These are phyloP conservation scores for Vaccinium macrocarpon DNA, from an alignment of 148 eudicot species.

Conservation along the genomic window DNA sequence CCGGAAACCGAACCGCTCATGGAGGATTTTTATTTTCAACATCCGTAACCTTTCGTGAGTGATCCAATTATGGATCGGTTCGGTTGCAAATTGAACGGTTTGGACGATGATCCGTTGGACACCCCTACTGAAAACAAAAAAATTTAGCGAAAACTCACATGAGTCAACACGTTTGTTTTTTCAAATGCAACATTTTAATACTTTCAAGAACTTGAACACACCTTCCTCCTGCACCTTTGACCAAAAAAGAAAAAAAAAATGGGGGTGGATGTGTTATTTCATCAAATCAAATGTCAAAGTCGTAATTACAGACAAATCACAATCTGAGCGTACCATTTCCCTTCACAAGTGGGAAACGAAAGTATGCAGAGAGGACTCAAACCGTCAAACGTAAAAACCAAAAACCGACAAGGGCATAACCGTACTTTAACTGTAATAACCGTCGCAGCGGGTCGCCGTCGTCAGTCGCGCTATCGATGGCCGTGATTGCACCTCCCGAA, in stretches of 20 bases:
- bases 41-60: no score
- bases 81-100: no score
- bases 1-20: no score
- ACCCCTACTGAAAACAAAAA: no score
- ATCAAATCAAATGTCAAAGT: not conserved
- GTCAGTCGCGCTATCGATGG: conserved; percentile 30
- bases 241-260: not conserved
- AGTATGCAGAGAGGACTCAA: not conserved
- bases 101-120: no score
- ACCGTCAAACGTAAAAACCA: not conserved
- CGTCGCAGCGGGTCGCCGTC: conserved; percentile 11
- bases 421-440: not conserved
- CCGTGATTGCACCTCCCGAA: conserved; percentile 63
- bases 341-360: no score
- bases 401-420: conserved; percentile 7
- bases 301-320: not conserved
- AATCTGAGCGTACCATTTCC: not conserved
- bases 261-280: not conserved
- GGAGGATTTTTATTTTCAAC: no score
- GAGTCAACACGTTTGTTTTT: no score
- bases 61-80: no score
- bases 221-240: not conserved
- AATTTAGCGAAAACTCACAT: no score
- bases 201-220: no score
- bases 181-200: no score